Base-by-base conservation (phyloP, 257 asterid genomes). In the Nicotiana attenuata region DNA sequence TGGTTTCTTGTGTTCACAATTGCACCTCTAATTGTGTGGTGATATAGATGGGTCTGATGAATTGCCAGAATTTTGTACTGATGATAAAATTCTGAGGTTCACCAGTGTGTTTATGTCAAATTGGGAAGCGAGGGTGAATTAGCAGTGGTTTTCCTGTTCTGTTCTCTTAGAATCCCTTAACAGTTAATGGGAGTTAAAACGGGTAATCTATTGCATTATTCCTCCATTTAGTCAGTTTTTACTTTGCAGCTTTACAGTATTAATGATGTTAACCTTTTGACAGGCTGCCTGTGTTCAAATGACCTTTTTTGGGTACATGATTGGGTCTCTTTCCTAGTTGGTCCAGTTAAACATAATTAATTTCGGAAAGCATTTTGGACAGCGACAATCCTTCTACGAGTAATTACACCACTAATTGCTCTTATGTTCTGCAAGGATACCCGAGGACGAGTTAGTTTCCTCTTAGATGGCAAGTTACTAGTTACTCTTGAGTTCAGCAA, bases 261-360 rank as follows among this genome's bases (percentile, higher is more conserved):
- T 91, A 87, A 91, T 82, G 83, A 80, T 85, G 80, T 87, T 88
- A 80, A 85, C 86, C 87, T 92, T 92, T 89, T 93, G 96, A 89
- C 93, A 91, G 97, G 96, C 92, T 82, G 84, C 28, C 19, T 89
- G 81, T 88, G 89, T 85, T 85, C 85, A 86, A 88, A 64, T 89
- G 92, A 28, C 56, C 55, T 84, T 85, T 84, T 84, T 83, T 76
- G 92, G 91, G 84, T 86, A 84, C 92, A 89, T 91, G 89, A 81
- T 85, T 89, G 89, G 94, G 88, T 81, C 86, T 86, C 77, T 88
- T 90, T 91, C 91, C 90, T 90, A 85, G 61, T 84, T 89, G 91
- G 69, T 87, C 82, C 90, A 57, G 82, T 66, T 82, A 83, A 87
- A 86, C 13, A 80, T 88, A 77, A 75, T 85, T 84, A 86, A 85